phyloP scores from a whole-genome alignment of 2,329 filamentous ascomycete genomes.

The Phaeosphaeriaceae sp. region DNA sequence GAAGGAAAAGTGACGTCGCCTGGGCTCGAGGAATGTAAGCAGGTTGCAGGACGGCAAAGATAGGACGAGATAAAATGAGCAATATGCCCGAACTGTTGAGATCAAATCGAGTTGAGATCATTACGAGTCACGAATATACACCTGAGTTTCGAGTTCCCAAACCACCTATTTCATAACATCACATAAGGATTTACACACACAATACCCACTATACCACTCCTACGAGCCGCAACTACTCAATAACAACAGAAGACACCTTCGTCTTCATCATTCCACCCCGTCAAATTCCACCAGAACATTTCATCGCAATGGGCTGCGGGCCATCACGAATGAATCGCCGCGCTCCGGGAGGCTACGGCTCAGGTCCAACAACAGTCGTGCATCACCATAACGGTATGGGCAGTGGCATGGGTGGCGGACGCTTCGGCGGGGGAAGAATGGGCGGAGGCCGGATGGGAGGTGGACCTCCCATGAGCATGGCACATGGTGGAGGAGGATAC shows the following conservation, averaged over 20 bases:
- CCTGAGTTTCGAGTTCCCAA: too few relatives aligned
- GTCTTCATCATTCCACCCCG: too few relatives aligned
- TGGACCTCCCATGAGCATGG: background rate
- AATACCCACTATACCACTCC: too few relatives aligned
- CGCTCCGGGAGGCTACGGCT: background rate
- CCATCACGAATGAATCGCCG: constrained; percentile 20
- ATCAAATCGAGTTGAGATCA: too few relatives aligned
- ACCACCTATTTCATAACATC: background rate
- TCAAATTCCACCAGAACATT: too few relatives aligned
- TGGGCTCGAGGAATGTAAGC: background rate
- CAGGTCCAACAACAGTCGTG: constrained; percentile 5
- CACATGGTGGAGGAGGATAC: constrained; percentile 1
- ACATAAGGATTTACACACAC: background rate
- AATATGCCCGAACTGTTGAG: too few relatives aligned
- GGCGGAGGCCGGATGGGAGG: constrained; percentile 2
- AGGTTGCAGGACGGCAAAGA: background rate
- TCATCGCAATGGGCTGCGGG: constrained; percentile 29
- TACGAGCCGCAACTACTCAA: too few relatives aligned
- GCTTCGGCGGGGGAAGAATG: constrained; percentile 1
- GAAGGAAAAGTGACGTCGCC: background rate
- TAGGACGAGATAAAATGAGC: background rate
- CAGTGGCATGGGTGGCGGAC: constrained; percentile 2
- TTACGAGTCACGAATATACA: background rate
- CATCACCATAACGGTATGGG: constrained; percentile 5
- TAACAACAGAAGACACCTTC: too few relatives aligned